Evolutionary conservation across 345 rosid species (phyloP).

Genomic region (Syzygium grande): DNA sequence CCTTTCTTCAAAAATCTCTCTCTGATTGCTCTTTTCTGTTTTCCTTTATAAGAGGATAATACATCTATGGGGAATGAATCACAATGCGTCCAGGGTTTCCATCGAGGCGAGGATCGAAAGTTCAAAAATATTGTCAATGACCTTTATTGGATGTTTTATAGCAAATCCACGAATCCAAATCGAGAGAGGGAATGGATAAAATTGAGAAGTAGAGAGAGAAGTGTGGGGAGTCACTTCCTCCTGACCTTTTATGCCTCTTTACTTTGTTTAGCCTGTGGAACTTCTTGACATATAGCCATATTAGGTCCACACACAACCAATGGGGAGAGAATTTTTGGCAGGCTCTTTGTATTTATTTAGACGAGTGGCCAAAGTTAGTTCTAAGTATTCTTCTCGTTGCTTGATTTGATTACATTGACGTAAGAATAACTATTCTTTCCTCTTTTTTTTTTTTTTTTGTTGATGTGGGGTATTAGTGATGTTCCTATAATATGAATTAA

Average conservation of each 20-base stretch:
- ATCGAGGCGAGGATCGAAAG: background rate
- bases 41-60: background rate
- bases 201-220: background rate
- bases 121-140: background rate
- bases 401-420: background rate
- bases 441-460: background rate
- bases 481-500: background rate
- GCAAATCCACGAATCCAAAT: background rate
- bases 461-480: too few relatives aligned
- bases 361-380: background rate
- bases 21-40: background rate
- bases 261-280: background rate
- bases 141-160: background rate
- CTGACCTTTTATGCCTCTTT: background rate
- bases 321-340: background rate
- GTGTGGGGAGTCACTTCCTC: background rate
- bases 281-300: background rate
- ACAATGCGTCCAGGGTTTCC: background rate
- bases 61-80: background rate
- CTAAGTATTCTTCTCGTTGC: background rate
- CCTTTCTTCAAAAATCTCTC: background rate
- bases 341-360: background rate
- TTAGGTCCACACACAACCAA: background rate
- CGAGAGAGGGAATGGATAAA: background rate
- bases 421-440: background rate